These are phyloP conservation scores for Mycena metata DNA, from an alignment of 768 basidiomycete species.

Conservation along the genomic window DNA sequence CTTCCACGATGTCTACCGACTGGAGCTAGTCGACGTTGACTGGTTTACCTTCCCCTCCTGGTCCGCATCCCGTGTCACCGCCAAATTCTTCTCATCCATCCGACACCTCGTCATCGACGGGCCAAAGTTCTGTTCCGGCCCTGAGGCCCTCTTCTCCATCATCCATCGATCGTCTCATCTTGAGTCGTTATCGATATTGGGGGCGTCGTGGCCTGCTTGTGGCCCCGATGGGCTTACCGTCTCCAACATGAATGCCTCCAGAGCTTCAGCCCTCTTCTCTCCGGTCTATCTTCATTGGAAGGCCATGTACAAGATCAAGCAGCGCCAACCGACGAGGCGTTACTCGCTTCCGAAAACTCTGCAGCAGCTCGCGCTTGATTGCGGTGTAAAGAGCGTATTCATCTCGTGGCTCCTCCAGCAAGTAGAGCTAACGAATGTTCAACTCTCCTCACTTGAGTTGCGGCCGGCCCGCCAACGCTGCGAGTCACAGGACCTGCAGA, in stretches of 20 bases:
- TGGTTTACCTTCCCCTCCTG: conserved; percentile 5
- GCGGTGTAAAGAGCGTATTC: background rate
- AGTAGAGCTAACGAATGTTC: background rate
- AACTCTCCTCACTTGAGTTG: background rate
- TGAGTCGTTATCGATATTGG: conserved; percentile 3
- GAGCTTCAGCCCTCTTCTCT: background rate
- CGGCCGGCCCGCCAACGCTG: too few species aligned
- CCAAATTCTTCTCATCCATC: conserved; percentile 4
- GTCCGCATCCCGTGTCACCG: background rate
- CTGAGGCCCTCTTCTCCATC: conserved; percentile 1
- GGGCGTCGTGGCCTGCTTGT: background rate
- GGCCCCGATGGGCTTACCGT: background rate
- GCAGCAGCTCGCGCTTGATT: conserved; percentile 3
- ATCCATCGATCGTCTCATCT: background rate
- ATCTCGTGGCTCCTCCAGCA: background rate
- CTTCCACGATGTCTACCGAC: conserved; percentile 1
- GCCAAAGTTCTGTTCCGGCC: background rate
- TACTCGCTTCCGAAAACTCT: background rate
- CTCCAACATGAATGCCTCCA: background rate
- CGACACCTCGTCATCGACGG: conserved; percentile 1
- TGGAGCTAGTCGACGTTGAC: conserved; percentile 3
- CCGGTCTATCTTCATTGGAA: background rate
- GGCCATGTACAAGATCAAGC: background rate
- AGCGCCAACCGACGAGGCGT: background rate
- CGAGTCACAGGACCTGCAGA: background rate